Evolutionary conservation across 2,329 filamentous ascomycete species (phyloP).

Genomic region (Penicillium occitanis): DNA sequence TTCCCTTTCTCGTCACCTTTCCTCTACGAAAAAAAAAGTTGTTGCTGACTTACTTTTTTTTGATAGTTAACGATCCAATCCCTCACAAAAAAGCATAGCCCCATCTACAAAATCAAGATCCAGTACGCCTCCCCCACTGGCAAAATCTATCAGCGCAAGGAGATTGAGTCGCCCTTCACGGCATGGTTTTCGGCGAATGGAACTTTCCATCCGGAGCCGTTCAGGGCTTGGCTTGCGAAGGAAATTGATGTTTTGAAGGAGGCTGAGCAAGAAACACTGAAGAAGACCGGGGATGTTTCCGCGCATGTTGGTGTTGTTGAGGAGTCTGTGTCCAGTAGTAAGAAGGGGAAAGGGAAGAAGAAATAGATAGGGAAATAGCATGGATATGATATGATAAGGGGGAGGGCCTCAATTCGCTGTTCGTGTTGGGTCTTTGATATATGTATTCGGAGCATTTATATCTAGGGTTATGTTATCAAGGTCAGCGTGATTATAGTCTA

Average conservation of each 20-base stretch:
- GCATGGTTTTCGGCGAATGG: slow-evolving; percentile 61
- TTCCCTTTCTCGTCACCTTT: neutral
- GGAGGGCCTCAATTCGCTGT: neutral
- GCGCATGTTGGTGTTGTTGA: slow-evolving; percentile 24
- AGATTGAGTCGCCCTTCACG: slow-evolving; percentile 59
- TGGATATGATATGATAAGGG: slow-evolving; percentile 34
- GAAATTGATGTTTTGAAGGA: slow-evolving; percentile 57
- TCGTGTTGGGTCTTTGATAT: no score
- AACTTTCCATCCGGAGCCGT: slow-evolving; percentile 60
- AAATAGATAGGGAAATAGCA: slow-evolving; percentile 24
- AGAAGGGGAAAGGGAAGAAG: slow-evolving; percentile 23
- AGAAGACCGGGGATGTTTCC: slow-evolving; percentile 31
- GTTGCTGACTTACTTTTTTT: neutral
- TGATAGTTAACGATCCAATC: slow-evolving; percentile 70
- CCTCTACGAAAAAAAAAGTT: neutral
- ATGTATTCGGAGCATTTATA: neutral
- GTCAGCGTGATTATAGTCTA: neutral
- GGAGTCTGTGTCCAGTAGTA: slow-evolving; percentile 17
- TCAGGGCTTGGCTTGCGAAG: slow-evolving; percentile 61
- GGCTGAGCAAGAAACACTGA: slow-evolving; percentile 44
- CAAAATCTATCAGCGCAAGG: slow-evolving; percentile 46
- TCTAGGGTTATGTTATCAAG: neutral
- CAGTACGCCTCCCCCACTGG: slow-evolving; percentile 41
- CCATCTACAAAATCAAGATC: slow-evolving; percentile 75
- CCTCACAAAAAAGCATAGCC: slow-evolving; percentile 73